phyloP scores from a whole-genome alignment of 2,329 filamentous ascomycete genomes.

The Aspergillus eucalypticola region DNA sequence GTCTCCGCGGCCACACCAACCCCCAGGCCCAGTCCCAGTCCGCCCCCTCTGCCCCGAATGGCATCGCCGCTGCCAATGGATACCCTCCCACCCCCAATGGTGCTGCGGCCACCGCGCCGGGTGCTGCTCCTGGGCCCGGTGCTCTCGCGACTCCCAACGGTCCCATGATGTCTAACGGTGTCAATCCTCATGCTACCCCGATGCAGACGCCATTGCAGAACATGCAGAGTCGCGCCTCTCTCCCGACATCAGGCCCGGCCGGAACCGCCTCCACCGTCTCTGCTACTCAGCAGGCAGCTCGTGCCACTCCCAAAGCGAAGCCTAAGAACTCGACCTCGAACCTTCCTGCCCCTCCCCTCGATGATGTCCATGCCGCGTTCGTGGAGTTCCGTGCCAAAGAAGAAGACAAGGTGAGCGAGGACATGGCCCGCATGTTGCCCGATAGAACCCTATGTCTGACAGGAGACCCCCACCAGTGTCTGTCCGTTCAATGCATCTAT shows the following conservation, averaged over 20 bases:
- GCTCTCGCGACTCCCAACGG: conserved; percentile 46
- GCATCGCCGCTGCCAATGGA: conserved; percentile 44
- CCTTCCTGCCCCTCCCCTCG: conserved; percentile 49
- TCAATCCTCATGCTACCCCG: conserved; percentile 46
- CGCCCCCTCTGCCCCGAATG: conserved; percentile 40
- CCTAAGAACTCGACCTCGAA: conserved; percentile 41
- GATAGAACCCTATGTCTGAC: conserved; percentile 6
- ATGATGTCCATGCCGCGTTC: conserved; percentile 52
- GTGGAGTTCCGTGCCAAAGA: conserved; percentile 51
- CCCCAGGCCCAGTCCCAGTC: conserved; percentile 44
- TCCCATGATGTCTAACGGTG: conserved; percentile 47
- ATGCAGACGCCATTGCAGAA: conserved; percentile 46
- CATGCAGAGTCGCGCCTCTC: conserved; percentile 41
- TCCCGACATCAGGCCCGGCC: conserved; percentile 41
- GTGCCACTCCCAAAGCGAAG: conserved; percentile 42
- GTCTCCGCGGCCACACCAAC: conserved; percentile 48
- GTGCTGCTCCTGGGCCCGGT: conserved; percentile 32
- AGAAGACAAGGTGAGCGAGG: conserved; percentile 44
- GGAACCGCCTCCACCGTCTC: conserved; percentile 33
- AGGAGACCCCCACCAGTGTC: conserved; percentile 35
- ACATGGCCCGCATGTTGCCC: not conserved
- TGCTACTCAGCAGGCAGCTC: conserved; percentile 34
- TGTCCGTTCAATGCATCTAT: conserved; percentile 54
- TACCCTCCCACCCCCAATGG: conserved; percentile 47
- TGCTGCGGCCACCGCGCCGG: conserved; percentile 34